These are phyloP conservation scores for Phoma sp. DNA, from an alignment of 2,329 filamentous ascomycete species.

Conservation along the genomic window DNA sequence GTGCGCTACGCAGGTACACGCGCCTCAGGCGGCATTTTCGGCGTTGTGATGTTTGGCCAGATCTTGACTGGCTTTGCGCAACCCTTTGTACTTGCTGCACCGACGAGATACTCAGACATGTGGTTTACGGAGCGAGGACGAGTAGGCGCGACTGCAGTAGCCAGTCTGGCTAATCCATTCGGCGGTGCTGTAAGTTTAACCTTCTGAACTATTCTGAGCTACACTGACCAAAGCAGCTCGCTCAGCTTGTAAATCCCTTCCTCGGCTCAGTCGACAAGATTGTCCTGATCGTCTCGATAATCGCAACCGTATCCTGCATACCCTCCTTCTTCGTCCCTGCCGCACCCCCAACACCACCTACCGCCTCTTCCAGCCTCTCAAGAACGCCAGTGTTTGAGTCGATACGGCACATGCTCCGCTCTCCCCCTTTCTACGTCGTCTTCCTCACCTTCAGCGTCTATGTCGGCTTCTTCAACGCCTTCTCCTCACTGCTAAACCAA, in stretches of 20 bases:
- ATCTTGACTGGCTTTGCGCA: constrained; percentile 88
- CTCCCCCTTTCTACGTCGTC: constrained; percentile 80
- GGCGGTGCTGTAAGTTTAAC: constrained; percentile 72
- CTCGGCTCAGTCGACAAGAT: constrained; percentile 79
- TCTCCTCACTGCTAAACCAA: constrained; percentile 88
- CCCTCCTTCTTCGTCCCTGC: constrained; percentile 84
- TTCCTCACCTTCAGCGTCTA: constrained; percentile 82
- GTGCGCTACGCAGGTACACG: constrained; percentile 78
- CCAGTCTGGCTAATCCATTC: constrained; percentile 86
- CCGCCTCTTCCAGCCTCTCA: constrained; percentile 67
- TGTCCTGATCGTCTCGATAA: constrained; percentile 84
- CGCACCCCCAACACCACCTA: constrained; percentile 77
- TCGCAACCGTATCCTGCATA: constrained; percentile 73
- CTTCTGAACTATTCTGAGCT: not conserved
- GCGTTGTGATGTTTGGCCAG: constrained; percentile 87
- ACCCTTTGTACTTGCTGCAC: constrained; percentile 88
- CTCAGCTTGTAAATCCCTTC: constrained; percentile 84
- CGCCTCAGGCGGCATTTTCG: constrained; percentile 69
- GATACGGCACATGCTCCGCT: constrained; percentile 58
- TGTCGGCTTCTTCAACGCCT: constrained; percentile 92
- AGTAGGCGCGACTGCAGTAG: constrained; percentile 85
- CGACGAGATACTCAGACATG: constrained; percentile 88
- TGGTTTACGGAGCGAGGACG: constrained; percentile 91
- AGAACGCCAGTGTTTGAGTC: constrained; percentile 62
- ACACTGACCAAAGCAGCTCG: constrained; percentile 51